Evolutionary conservation across 148 eudicot genomes (phyloP), one percentile per base, ranked within the genome.

Genomic region (Linanthus parryae): DNA sequence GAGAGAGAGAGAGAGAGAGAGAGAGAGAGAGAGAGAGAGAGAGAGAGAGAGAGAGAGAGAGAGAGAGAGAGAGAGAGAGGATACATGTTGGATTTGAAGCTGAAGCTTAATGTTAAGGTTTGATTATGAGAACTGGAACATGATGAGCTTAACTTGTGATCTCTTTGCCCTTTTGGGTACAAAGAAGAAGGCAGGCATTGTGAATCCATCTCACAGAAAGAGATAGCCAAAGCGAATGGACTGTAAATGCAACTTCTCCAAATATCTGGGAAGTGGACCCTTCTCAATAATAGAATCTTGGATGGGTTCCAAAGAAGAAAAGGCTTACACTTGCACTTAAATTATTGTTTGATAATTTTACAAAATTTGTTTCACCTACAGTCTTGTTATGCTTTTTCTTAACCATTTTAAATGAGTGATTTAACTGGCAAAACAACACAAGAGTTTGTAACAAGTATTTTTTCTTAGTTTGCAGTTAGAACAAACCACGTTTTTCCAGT

Each of bases 61-160:
- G 31, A 24, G 29, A 25, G 41, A 63, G 30, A 5, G 40, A 54
- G 42, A 35, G 23, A 34, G 17, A 14, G 52, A 29, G 45, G 45
- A 48, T 59, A 70, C 70, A 36, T 55, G 22, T 23, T 48, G 63
- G 52, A 26, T 8, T 44, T 57, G 44, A 54, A 56, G 46, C 30
- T 11, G 44, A 48, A 50, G 46, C 31, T 11, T 18, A 31, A 26
- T 34, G 21, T 56, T 4, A 47, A 7, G 48, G 44, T 22, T 15
- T 63, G 69, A 13, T 33, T 42, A 52, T 15, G 52, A 54, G 23
- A 13, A 58, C 48, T 25, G 15, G 59, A 23, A 61, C 69, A 29
- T 45, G 59, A 29, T 26, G 52, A n/a, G n/a, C 13, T 26, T 44
- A 0, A 35, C 22, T 25, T 17, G n/a, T 19, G 18, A 19, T 64